phyloP scores from a whole-genome alignment of 257 asterid genomes.

The Primulina tabacum region DNA sequence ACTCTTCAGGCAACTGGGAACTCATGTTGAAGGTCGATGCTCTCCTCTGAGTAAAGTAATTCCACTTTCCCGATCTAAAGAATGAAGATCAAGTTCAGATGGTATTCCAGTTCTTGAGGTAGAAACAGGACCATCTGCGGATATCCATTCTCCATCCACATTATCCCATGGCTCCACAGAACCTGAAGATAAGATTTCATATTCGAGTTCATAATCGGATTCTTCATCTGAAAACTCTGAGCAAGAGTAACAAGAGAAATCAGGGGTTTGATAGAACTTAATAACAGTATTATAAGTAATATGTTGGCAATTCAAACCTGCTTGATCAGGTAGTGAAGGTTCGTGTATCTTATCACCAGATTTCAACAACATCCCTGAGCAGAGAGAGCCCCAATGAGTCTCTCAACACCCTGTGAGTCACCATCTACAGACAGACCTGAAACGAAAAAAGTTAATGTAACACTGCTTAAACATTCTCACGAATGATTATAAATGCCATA shows the following conservation, averaged over 20 bases:
- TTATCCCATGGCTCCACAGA: background rate
- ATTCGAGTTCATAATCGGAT: background rate
- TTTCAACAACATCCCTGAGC: slow-evolving; percentile 92
- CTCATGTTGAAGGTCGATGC: slow-evolving; percentile 40
- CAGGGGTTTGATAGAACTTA: background rate
- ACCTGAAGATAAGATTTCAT: background rate
- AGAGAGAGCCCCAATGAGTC: slow-evolving; percentile 83
- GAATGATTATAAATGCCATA: background rate
- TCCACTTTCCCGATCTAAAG: slow-evolving; percentile 17
- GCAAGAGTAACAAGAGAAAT: background rate
- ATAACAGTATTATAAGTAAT: background rate
- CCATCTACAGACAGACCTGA: slow-evolving; percentile 59
- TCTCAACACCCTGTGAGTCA: slow-evolving; percentile 90
- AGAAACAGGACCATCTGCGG: slow-evolving; percentile 36
- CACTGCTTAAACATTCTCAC: background rate
- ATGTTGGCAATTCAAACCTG: slow-evolving; percentile 43
- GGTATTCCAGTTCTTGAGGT: slow-evolving; percentile 28
- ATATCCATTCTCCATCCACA: slow-evolving; percentile 30
- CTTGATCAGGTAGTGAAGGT: slow-evolving; percentile 71
- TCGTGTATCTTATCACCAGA: slow-evolving; percentile 79
- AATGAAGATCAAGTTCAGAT: slow-evolving; percentile 13
- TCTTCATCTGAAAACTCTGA: background rate
- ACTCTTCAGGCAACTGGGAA: slow-evolving; percentile 34
- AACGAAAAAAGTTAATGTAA: slow-evolving; percentile 9
- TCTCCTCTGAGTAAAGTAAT: slow-evolving; percentile 27